phyloP scores from a whole-genome alignment of 1,284 basidiomycete species.

The Ceratobasidium papillatum region DNA sequence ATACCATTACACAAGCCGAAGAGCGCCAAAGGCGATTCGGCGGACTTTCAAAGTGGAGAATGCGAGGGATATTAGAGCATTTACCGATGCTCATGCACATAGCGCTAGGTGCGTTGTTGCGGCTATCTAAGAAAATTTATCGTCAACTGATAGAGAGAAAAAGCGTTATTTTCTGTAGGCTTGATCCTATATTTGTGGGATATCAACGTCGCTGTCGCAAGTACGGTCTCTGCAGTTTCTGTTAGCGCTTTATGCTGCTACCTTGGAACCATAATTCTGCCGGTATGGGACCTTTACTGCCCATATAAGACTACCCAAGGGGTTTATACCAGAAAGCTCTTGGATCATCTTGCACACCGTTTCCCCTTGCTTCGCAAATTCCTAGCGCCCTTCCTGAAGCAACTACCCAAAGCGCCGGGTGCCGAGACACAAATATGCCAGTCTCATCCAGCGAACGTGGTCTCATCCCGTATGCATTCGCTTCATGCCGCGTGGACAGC shows the following conservation, averaged over 20 bases:
- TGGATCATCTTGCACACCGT: not conserved
- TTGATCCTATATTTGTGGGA: conserved; percentile 18
- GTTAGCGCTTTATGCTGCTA: not conserved
- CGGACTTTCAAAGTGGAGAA: conserved; percentile 21
- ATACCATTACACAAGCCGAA: conserved; percentile 16
- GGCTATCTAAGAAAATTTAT: too few species aligned
- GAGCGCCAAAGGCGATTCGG: conserved; percentile 10
- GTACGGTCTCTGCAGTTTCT: not conserved
- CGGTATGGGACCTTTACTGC: not conserved
- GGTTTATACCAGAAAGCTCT: not conserved
- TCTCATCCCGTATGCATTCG: too few species aligned
- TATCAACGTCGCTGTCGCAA: conserved; percentile 7
- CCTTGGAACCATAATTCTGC: not conserved
- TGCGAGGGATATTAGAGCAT: conserved; percentile 3
- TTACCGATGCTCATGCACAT: conserved; percentile 18
- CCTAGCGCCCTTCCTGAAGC: not conserved
- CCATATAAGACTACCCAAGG: conserved; percentile 16
- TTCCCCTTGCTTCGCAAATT: not conserved
- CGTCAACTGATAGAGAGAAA: too few species aligned
- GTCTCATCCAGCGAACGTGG: too few species aligned
- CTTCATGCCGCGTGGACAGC: too few species aligned
- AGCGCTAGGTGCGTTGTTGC: conserved; percentile 5
- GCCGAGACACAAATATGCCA: too few species aligned
- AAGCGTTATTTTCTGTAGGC: too few species aligned
- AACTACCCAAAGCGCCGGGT: not conserved